These are phyloP conservation scores for Sphagnum tenellum DNA, from an alignment of 225 moss, liverwort and hornwort genomes.

Conservation along the genomic window DNA sequence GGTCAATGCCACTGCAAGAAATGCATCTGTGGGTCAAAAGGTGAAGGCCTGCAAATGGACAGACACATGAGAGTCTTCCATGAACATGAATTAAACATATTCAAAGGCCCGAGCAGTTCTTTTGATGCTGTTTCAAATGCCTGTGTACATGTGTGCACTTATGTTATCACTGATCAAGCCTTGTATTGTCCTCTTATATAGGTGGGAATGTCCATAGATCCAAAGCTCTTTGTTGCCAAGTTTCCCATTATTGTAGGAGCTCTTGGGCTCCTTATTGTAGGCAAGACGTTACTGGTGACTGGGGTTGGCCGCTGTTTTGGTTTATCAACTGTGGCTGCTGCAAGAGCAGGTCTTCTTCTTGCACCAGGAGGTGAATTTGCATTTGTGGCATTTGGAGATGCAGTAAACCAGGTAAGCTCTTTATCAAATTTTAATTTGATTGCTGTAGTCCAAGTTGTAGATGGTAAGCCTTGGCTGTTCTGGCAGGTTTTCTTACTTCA, in stretches of 20 bases:
- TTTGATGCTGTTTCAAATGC: too few relatives aligned
- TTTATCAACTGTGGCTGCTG: slow-evolving; percentile 83
- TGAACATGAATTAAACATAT: too few relatives aligned
- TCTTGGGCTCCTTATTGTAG: slow-evolving; percentile 67
- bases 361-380: slow-evolving; percentile 99
- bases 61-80: too few relatives aligned
- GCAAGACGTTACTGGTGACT: slow-evolving; percentile 83
- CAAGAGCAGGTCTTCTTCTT: slow-evolving; percentile 81
- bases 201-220: slow-evolving; percentile 99
- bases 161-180: too few relatives aligned
- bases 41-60: too few relatives aligned
- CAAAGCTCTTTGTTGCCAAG: slow-evolving; percentile 72
- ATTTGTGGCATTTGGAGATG: slow-evolving; percentile 97
- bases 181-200: slow-evolving; percentile 18
- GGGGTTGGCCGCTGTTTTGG: slow-evolving; percentile 81
- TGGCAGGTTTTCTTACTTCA: neutral
- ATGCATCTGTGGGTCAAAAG: too few relatives aligned
- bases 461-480: neutral
- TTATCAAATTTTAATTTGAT: neutral
- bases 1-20: too few relatives aligned
- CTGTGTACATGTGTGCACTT: too few relatives aligned
- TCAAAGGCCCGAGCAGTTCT: too few relatives aligned
- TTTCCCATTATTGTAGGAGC: slow-evolving; percentile 75
- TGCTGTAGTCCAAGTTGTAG: too few relatives aligned
- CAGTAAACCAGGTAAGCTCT: slow-evolving; percentile 78